Percentiles rank a stretch among this genome's conserved stretches.
Evolutionary conservation across 2,329 filamentous ascomycete species (phyloP).

Genomic region (Epichloe baconii): DNA sequence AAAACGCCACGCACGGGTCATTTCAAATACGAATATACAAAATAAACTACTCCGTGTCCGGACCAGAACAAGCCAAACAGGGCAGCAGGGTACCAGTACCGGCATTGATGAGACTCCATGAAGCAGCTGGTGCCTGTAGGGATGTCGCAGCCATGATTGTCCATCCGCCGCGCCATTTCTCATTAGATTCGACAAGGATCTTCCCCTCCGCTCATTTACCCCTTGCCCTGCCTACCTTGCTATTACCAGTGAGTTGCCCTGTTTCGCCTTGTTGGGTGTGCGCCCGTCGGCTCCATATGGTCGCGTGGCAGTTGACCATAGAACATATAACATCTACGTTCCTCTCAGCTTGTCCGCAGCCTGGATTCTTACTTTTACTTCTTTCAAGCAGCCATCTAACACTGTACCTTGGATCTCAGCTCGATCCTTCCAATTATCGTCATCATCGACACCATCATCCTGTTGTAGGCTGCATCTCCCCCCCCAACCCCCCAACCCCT

Average conservation of each 20-base stretch:
- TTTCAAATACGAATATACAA: too few relatives aligned
- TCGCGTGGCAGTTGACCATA: constrained; percentile 2
- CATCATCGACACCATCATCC: neutral
- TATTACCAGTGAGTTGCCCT: neutral
- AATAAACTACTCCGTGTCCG: too few relatives aligned
- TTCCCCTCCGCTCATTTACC: neutral
- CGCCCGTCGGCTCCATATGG: neutral
- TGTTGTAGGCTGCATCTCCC: neutral
- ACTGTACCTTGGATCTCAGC: neutral
- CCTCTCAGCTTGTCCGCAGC: neutral
- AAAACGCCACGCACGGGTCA: too few relatives aligned
- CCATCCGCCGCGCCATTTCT: neutral
- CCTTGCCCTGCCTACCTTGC: neutral
- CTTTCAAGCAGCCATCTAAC: neutral
- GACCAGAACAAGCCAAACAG: too few relatives aligned
- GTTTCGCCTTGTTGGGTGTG: neutral
- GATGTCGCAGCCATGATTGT: neutral
- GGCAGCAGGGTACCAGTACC: neutral
- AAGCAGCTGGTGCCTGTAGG: neutral
- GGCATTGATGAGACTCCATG: too few relatives aligned
- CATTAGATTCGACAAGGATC: neutral
- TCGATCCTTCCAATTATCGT: neutral
- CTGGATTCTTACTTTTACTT: neutral
- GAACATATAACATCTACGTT: constrained; percentile 5
- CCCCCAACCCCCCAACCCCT: too few relatives aligned